Conservation (phyloP, 2,329 filamentous ascomycete species). For the Paraphaeosphaeria minitans region DNA sequence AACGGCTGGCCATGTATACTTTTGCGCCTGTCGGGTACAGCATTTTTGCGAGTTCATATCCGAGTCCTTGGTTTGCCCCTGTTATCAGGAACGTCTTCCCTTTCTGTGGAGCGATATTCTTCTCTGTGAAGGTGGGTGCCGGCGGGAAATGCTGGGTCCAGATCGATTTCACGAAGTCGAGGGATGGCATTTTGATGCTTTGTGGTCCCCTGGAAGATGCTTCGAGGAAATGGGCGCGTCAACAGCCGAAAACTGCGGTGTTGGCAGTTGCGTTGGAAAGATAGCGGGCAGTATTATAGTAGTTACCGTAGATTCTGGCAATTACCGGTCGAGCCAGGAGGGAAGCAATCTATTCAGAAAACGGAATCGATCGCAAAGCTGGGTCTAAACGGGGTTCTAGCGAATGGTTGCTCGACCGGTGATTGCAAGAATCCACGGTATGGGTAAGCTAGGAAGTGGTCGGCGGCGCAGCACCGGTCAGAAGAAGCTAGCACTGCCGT, state of each 20-base stretch:
- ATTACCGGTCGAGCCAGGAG: too few species aligned
- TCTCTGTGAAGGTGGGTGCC: slow-evolving; percentile 9
- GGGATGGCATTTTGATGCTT: neutral
- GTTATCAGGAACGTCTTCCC: slow-evolving; percentile 58
- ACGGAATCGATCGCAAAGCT: too few species aligned
- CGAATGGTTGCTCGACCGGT: too few species aligned
- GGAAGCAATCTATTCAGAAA: too few species aligned
- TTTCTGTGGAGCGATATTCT: slow-evolving; percentile 2
- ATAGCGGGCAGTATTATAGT: too few species aligned
- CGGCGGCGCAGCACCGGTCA: too few species aligned
- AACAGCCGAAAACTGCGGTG: neutral
- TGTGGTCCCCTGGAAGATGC: neutral
- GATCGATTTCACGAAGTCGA: neutral
- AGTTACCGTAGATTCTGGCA: too few species aligned
- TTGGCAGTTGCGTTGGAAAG: neutral
- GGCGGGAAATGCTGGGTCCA: slow-evolving; percentile 11
- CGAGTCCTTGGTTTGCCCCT: slow-evolving; percentile 54
- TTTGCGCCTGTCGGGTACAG: slow-evolving; percentile 59
- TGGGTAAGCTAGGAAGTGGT: too few species aligned
- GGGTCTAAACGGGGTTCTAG: too few species aligned
- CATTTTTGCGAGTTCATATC: slow-evolving; percentile 57
- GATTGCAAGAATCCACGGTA: too few species aligned
- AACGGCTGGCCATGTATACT: slow-evolving; percentile 60
- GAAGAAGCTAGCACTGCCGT: too few species aligned
- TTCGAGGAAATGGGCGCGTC: neutral